Percentiles rank a stretch among this genome's conserved stretches.
Evolutionary conservation across 2,329 filamentous ascomycete genomes (phyloP).

Genomic region (Paraphoma chrysanthemicola): DNA sequence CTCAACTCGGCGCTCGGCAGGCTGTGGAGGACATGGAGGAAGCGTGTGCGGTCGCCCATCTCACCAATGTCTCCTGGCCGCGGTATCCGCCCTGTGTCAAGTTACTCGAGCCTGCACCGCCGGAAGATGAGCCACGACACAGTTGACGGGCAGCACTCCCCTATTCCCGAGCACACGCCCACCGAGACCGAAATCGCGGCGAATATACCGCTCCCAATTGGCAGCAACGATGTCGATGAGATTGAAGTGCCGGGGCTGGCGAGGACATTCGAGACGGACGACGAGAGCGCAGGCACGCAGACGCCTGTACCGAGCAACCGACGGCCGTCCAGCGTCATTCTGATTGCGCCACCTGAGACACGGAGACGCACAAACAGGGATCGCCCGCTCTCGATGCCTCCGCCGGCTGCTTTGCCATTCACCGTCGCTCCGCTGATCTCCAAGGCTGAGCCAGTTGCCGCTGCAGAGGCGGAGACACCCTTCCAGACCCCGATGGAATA

Average conservation of each 20-base stretch:
- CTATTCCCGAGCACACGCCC: slow-evolving; percentile 51
- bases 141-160: slow-evolving; percentile 27
- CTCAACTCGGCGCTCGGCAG: slow-evolving; percentile 87
- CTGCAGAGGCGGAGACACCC: slow-evolving; percentile 15
- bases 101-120: slow-evolving; percentile 39
- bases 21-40: slow-evolving; percentile 95
- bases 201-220: slow-evolving; percentile 72
- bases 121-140: slow-evolving; percentile 39
- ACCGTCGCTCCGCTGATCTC: slow-evolving; percentile 10
- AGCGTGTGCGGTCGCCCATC: slow-evolving; percentile 66
- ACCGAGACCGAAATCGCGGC: slow-evolving; percentile 59
- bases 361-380: slow-evolving; percentile 25
- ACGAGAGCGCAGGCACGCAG: slow-evolving; percentile 29
- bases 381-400: slow-evolving; percentile 42
- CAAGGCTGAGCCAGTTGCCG: slow-evolving; percentile 1
- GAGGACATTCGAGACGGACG: slow-evolving; percentile 67
- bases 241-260: slow-evolving; percentile 79
- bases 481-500: slow-evolving; percentile 35
- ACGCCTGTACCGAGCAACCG: slow-evolving; percentile 33
- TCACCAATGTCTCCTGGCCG: slow-evolving; percentile 33
- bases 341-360: slow-evolving; percentile 30
- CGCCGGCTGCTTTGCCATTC: slow-evolving; percentile 28
- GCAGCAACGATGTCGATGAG: slow-evolving; percentile 74
- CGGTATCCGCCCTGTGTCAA: slow-evolving; percentile 33
- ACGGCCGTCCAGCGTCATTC: slow-evolving; percentile 40